Percentiles rank a stretch among this genome's conserved stretches.
These are phyloP conservation scores for Biscogniauxia sp. DNA, from an alignment of 2,329 filamentous ascomycete species.

Conservation along the genomic window DNA sequence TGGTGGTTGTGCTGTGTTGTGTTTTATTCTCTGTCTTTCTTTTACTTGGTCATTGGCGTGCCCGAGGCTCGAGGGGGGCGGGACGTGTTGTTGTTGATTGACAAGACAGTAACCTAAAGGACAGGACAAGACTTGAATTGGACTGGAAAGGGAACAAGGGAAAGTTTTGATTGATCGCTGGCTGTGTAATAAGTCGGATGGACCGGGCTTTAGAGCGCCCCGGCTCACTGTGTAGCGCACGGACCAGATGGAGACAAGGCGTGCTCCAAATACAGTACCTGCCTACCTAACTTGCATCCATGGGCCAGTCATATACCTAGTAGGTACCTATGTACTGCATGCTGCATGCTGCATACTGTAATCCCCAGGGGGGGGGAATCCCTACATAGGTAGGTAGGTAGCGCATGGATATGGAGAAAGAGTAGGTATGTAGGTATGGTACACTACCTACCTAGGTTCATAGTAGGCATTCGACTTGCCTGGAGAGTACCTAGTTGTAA, in stretches of 20 bases:
- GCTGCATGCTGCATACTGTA: not conserved
- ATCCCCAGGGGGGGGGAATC: not conserved
- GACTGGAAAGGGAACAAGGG: constrained; percentile 19
- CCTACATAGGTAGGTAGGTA: too few relatives aligned
- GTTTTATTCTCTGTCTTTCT: not conserved
- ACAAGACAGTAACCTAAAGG: not conserved
- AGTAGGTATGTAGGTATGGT: too few relatives aligned
- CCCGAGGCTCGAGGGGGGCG: not conserved
- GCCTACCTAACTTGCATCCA: not conserved
- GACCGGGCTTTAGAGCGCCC: constrained; percentile 15
- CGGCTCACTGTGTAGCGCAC: not conserved
- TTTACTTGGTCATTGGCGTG: not conserved
- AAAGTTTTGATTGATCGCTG: constrained; percentile 17
- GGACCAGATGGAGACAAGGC: not conserved
- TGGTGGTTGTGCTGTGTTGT: not conserved
- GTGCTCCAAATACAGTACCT: not conserved
- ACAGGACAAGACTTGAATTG: not conserved
- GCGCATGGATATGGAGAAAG: too few relatives aligned
- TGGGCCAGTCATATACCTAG: not conserved
- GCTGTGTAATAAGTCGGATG: constrained; percentile 15
- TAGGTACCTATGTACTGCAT: too few relatives aligned
- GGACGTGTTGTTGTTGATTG: not conserved
- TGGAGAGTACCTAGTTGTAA: too few relatives aligned
- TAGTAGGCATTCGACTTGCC: too few relatives aligned
- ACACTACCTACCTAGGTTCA: too few relatives aligned